Base-by-base conservation (phyloP, 2,329 filamentous ascomycete species). In the Magnaporthiopsis rhizophila region DNA sequence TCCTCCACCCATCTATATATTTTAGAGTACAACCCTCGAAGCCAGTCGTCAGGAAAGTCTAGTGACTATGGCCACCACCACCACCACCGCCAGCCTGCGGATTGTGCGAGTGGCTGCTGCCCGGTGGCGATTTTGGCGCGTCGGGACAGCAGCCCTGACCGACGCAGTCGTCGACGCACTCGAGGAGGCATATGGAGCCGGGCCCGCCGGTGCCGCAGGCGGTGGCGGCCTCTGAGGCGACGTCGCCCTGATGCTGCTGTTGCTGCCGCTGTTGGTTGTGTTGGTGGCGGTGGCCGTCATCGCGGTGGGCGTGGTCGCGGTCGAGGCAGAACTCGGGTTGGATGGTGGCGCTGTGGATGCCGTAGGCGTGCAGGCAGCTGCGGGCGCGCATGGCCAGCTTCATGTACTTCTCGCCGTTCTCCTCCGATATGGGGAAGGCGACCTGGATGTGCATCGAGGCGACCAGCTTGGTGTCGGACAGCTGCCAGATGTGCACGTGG, bases 401-500 rank as follows among this genome's bases (percentile, higher is more conserved):
- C 94, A 99, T 99, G 78, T 98, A 99, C 71, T 89, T 87, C 72
- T 85, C 84, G 57, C 85, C 86, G 58, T 89, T 89, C 69, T 92
- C 86, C 61, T 90, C 90, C 72, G 92, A 89, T 75, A 96, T 92
- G 69, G 93, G 90, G 74, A 96, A 97, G 60, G 88, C 87, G 28
- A 99, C 89, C 74, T 97, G 92, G 59, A 99, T 89, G 73, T 99
- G 95, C 76, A 99, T 86, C 13, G 90, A 95, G 15, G 95, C 94
- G 53, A 99, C 89, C 45, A 97, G 82, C 79, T 97, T 97, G 63
- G 92, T 95, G 73, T 98, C 94, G 21, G 90, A 96, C 45, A 99
- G 84, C 76, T 98, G 94, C 95, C 95, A 99, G 67, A 99, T 92
- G 74, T 99, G 95, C 28, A 99, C 83, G 74, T 99, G 94, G 77